These are phyloP conservation scores for Stellera chamaejasme DNA, from an alignment of 345 rosid species.

Conservation along the genomic window DNA sequence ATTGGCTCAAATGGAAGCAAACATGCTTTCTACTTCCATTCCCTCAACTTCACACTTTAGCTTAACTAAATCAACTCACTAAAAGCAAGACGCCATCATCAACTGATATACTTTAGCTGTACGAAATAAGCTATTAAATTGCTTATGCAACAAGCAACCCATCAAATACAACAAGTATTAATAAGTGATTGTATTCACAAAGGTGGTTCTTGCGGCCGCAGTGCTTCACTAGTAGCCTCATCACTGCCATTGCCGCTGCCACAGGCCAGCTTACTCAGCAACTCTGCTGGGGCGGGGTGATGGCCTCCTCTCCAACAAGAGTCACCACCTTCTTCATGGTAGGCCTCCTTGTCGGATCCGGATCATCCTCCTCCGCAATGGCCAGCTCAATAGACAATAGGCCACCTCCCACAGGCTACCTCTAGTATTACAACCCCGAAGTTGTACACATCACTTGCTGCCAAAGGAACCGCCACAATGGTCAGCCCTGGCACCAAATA, in stretches of 20 bases:
- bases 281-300: slow-evolving; percentile 27
- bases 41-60: slow-evolving; percentile 54
- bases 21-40: slow-evolving; percentile 39
- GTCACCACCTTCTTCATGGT: slow-evolving; percentile 64
- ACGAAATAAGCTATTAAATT: background rate
- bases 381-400: slow-evolving; percentile 41
- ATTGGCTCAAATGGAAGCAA: slow-evolving; percentile 19
- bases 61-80: background rate
- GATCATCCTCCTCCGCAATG: slow-evolving; percentile 51
- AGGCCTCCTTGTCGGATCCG: slow-evolving; percentile 58
- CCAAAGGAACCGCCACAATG: slow-evolving; percentile 42
- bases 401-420: slow-evolving; percentile 70
- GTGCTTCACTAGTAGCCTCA: slow-evolving; percentile 5
- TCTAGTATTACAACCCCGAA: slow-evolving; percentile 81
- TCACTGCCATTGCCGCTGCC: background rate
- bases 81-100: background rate
- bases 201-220: background rate
- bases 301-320: slow-evolving; percentile 32
- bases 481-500: slow-evolving; percentile 81
- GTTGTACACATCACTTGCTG: slow-evolving; percentile 73
- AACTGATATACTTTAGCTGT: background rate
- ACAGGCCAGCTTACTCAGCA: slow-evolving; percentile 26
- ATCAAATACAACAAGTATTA: too few species aligned
- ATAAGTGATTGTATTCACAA: slow-evolving; percentile 10
- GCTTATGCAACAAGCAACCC: background rate